Conservation (phyloP, 805 yeast species). For the Saccharomyces eubayanus region DNA sequence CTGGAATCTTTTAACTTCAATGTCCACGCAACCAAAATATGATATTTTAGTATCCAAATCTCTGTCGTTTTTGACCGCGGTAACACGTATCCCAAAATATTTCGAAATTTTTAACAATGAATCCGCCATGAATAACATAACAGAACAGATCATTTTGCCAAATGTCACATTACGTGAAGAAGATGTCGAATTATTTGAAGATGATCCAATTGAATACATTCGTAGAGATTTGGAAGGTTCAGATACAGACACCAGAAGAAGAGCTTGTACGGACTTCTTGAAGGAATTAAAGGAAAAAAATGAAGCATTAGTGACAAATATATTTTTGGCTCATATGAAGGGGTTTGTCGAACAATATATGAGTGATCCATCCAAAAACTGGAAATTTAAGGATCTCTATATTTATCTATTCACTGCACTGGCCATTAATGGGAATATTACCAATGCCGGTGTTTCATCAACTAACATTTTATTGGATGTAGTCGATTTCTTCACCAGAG, state of each 20-base stretch:
- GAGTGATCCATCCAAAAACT: slow-evolving; percentile 40
- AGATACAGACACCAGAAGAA: slow-evolving; percentile 84
- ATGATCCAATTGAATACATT: slow-evolving; percentile 90
- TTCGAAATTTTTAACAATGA: slow-evolving; percentile 55
- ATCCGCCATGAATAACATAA: slow-evolving; percentile 60
- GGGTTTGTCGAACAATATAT: slow-evolving; percentile 50
- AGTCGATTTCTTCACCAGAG: slow-evolving; percentile 70
- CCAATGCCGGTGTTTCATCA: slow-evolving; percentile 78
- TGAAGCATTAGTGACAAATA: slow-evolving; percentile 63
- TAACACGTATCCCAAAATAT: slow-evolving; percentile 62
- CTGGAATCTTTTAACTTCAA: slow-evolving; percentile 65
- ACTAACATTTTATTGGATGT: slow-evolving; percentile 81
- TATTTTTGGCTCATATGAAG: slow-evolving; percentile 64
- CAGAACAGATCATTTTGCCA: slow-evolving; percentile 80
- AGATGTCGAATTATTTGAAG: slow-evolving; percentile 91
- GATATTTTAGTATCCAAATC: slow-evolving; percentile 80
- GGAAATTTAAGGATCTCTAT: slow-evolving; percentile 86
- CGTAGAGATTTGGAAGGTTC: slow-evolving; percentile 93
- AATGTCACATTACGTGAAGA: slow-evolving; percentile 77
- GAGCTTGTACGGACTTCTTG: slow-evolving; percentile 86
- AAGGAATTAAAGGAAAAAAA: slow-evolving; percentile 76
- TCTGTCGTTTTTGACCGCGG: slow-evolving; percentile 72
- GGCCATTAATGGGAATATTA: slow-evolving; percentile 86
- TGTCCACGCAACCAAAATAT: slow-evolving; percentile 64
- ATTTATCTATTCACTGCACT: slow-evolving; percentile 77